These are phyloP conservation scores for Acanthamoeba royreba DNA, from an alignment of 208 protist genomes.

Conservation along the genomic window DNA sequence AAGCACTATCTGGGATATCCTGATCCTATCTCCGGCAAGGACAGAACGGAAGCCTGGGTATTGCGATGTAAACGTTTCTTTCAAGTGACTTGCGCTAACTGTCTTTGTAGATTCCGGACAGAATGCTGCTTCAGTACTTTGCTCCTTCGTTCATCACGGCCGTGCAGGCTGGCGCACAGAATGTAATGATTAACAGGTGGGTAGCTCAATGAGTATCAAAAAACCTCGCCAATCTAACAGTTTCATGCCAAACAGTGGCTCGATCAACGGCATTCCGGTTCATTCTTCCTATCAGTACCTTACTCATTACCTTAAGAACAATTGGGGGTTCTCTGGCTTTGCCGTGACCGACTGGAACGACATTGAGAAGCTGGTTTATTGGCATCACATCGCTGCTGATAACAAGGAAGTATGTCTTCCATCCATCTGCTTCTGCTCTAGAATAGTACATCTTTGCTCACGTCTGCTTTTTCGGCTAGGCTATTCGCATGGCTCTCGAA, in stretches of 20 bases:
- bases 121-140: conserved; percentile 61
- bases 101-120: conserved; percentile 55
- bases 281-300: conserved; percentile 56
- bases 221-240: not conserved
- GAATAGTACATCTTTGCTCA: not conserved
- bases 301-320: conserved; percentile 42
- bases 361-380: conserved; percentile 57
- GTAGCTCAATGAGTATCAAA: not conserved
- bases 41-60: conserved; percentile 61
- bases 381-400: conserved; percentile 41
- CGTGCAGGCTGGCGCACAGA: conserved; percentile 40
- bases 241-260: conserved; percentile 44
- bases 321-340: conserved; percentile 56
- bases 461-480: not conserved
- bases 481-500: conserved; percentile 52
- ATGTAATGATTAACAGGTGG: conserved; percentile 13
- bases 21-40: conserved; percentile 55
- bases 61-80: not conserved
- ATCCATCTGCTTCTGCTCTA: not conserved
- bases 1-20: conserved; percentile 67
- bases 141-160: conserved; percentile 49
- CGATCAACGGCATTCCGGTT: conserved; percentile 63
- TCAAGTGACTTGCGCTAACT: no score
- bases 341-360: conserved; percentile 65
- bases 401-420: not conserved